Evolutionary conservation across 2,329 filamentous ascomycete genomes (phyloP).

Genomic region (Colletotrichum filicis): DNA sequence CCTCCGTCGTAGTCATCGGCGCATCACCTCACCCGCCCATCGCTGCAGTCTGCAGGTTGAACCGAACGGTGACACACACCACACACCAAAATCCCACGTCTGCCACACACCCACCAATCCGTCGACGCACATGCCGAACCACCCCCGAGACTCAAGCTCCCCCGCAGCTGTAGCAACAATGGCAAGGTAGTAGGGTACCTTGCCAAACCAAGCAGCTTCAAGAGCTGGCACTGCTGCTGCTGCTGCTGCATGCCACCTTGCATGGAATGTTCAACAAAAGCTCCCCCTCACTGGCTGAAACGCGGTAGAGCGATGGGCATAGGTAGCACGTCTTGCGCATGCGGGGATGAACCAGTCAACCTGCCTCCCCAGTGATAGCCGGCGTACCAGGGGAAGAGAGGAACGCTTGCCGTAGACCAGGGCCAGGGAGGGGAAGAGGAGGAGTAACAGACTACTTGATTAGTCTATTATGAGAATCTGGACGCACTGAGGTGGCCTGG

Average conservation of each 20-base stretch:
- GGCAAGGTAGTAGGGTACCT: conserved; percentile 19
- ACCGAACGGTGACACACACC: neutral
- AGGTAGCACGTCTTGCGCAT: neutral
- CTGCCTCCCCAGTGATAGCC: conserved; percentile 1
- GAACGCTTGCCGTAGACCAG: neutral
- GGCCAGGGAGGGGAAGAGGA: neutral
- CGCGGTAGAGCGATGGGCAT: conserved; percentile 8
- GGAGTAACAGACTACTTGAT: neutral
- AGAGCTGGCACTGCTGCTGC: neutral
- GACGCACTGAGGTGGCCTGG: conserved; percentile 2
- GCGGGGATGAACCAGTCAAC: conserved; percentile 22
- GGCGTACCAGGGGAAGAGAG: neutral
- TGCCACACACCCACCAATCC: neutral
- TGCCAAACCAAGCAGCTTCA: neutral
- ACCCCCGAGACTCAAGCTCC: conserved; percentile 29
- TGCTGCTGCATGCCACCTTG: neutral
- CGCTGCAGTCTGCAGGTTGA: conserved; percentile 24
- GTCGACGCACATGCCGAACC: conserved; percentile 30
- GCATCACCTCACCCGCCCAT: conserved; percentile 26
- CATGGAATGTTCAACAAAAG: neutral
- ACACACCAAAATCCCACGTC: neutral
- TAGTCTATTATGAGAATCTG: neutral
- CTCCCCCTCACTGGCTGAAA: conserved; percentile 18
- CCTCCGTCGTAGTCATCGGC: conserved; percentile 25
- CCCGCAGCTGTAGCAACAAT: conserved; percentile 16